A percentile compares a stretch with the other conserved stretches of the same genome.
Conservation (phyloP, 257 asterid genomes). For the Nemophila menziesii region DNA sequence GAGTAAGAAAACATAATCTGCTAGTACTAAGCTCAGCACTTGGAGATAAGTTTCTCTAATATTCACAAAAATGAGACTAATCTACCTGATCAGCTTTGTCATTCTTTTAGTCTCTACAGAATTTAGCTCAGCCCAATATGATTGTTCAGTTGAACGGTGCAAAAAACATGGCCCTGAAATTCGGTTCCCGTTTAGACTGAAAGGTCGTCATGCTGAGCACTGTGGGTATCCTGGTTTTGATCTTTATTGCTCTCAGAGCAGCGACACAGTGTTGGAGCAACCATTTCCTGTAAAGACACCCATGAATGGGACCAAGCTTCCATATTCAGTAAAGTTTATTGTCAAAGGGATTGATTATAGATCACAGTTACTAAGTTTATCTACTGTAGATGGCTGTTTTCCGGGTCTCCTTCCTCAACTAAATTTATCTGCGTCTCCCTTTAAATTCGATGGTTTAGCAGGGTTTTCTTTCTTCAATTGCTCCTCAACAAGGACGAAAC, state of each 20-base stretch:
- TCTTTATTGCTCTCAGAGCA: not conserved
- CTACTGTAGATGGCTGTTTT: not conserved
- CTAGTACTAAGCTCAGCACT: too few relatives aligned
- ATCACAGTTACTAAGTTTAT: not conserved
- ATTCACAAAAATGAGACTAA: not conserved
- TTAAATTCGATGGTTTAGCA: not conserved
- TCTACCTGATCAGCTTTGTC: not conserved
- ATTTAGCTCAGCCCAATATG: not conserved
- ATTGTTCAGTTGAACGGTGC: not conserved
- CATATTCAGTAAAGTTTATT: not conserved
- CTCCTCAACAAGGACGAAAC: not conserved
- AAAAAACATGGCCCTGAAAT: not conserved
- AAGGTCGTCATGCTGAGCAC: not conserved
- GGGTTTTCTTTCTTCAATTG: not conserved
- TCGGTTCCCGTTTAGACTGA: not conserved
- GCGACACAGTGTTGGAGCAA: slow-evolving; percentile 4
- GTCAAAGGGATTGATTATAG: slow-evolving; percentile 1
- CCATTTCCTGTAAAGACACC: slow-evolving; percentile 4
- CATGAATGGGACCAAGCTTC: slow-evolving; percentile 3
- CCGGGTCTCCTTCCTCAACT: not conserved
- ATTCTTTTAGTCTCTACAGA: not conserved
- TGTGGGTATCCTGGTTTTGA: not conserved
- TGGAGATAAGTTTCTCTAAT: too few relatives aligned
- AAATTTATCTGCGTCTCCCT: slow-evolving; percentile 2
- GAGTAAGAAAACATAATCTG: too few relatives aligned